These are phyloP conservation scores for Phoenix roebelenii DNA, from an alignment of 176 grass and related monocot genomes.

Conservation along the genomic window DNA sequence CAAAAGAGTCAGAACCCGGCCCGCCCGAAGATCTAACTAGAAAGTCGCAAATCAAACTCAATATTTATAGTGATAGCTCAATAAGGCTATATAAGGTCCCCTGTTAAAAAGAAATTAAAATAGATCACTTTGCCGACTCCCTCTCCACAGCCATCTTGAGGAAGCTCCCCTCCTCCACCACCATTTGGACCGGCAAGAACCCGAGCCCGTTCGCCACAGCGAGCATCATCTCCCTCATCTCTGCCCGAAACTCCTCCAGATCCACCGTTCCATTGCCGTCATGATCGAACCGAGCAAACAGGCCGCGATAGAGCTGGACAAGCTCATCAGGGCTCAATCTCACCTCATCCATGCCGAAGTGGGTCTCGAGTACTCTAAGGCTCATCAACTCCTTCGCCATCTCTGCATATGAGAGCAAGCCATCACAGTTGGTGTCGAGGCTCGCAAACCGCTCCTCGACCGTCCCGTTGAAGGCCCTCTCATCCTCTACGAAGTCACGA, in stretches of 20 bases:
- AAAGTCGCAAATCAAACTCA: no score
- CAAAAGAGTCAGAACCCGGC: no score
- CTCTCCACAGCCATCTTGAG: conserved; percentile 50
- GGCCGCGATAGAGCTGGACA: conserved; percentile 25
- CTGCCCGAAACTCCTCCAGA: conserved; percentile 51
- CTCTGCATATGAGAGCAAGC: conserved; percentile 54
- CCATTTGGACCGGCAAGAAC: conserved; percentile 56
- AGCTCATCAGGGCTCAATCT: conserved; percentile 25
- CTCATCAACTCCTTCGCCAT: conserved; percentile 48
- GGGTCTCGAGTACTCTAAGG: conserved; percentile 42
- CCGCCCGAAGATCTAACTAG: no score
- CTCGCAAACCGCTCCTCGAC: conserved; percentile 41
- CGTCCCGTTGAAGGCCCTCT: conserved; percentile 36
- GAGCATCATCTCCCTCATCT: conserved; percentile 89
- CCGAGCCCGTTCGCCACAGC: conserved; percentile 63
- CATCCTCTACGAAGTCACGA: conserved; percentile 60
- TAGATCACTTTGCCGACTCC: conserved; percentile 24
- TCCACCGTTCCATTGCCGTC: conserved; percentile 59
- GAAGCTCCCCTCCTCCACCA: conserved; percentile 66
- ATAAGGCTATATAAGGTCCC: not conserved
- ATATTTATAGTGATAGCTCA: no score
- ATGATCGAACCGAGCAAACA: conserved; percentile 54
- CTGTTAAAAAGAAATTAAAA: no score
- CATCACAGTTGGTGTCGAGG: conserved; percentile 51
- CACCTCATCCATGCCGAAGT: conserved; percentile 40